phyloP scores from a whole-genome alignment of 116 monocot genomes.

The Cymodocea nodosa region DNA sequence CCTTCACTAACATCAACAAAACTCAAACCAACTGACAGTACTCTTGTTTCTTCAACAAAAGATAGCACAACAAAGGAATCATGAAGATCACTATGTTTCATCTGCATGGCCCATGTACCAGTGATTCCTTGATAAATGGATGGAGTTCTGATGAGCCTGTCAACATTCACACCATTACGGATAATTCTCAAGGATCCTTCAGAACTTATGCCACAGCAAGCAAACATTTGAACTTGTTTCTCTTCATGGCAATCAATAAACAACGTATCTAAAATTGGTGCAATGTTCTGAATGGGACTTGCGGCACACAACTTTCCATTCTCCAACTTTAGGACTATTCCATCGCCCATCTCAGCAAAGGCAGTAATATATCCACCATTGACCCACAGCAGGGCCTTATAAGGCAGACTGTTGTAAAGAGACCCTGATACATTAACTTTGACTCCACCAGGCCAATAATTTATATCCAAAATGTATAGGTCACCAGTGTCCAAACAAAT shows the following conservation, averaged over 20 bases:
- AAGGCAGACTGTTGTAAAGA: constrained; percentile 52
- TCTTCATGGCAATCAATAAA: constrained; percentile 56
- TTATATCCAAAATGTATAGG: constrained; percentile 52
- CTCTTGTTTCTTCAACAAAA: constrained; percentile 97
- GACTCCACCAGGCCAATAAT: constrained; percentile 28
- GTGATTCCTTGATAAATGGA: constrained; percentile 78
- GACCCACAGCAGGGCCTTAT: constrained; percentile 64
- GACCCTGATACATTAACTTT: constrained; percentile 38
- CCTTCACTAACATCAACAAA: constrained; percentile 78
- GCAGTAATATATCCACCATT: constrained; percentile 50
- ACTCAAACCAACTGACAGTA: constrained; percentile 78
- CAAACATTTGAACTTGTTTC: constrained; percentile 78
- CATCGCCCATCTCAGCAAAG: constrained; percentile 92
- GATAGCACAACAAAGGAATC: constrained; percentile 94
- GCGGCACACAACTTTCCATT: constrained; percentile 35
- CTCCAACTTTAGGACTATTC: constrained; percentile 66
- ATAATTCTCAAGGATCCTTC: constrained; percentile 75
- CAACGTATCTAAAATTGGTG: constrained; percentile 75
- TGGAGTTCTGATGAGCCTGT: constrained; percentile 57
- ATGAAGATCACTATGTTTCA: constrained; percentile 58
- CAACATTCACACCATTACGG: constrained; percentile 65
- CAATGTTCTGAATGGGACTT: constrained; percentile 67
- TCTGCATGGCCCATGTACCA: constrained; percentile 76
- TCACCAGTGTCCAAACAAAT: constrained; percentile 81
- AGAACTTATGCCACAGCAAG: constrained; percentile 77